Percentiles rank a stretch among this genome's conserved stretches.
Conservation (phyloP, 441 rosid species). For the Populus trichocarpa region DNA sequence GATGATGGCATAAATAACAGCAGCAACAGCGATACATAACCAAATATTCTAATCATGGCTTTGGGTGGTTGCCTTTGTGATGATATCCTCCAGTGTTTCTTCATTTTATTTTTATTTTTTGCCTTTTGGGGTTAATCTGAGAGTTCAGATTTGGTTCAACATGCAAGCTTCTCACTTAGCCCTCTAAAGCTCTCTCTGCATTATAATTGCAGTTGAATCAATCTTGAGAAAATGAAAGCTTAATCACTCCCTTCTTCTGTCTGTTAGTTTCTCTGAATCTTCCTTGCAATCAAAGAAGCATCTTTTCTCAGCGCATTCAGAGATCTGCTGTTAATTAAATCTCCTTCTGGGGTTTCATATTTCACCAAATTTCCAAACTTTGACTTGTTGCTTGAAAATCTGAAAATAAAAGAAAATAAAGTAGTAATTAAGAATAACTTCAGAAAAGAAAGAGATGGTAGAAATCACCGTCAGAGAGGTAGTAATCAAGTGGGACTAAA, state of each 20-base stretch:
- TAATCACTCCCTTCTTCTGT: neutral
- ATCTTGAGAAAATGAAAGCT: neutral
- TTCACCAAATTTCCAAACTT: neutral
- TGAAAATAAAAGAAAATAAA: neutral
- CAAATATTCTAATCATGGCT: conserved; percentile 15
- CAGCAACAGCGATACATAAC: conserved; percentile 24
- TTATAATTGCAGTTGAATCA: neutral
- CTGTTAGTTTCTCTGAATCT: neutral
- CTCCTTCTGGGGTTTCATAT: neutral
- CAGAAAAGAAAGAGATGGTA: neutral
- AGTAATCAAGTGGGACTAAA: neutral
- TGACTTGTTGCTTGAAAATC: neutral
- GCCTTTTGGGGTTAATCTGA: conserved; percentile 1
- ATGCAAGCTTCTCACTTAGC: neutral
- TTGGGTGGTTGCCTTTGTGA: conserved; percentile 12
- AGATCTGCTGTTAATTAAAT: neutral
- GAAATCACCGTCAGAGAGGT: neutral
- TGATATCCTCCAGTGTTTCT: conserved; percentile 27
- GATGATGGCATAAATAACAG: conserved; percentile 17
- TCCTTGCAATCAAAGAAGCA: neutral
- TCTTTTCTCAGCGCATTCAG: neutral
- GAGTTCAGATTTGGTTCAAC: neutral
- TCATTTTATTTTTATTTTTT: conserved; percentile 18
- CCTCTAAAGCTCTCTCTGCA: neutral
- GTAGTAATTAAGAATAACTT: neutral